Base-by-base conservation (phyloP, 2,329 filamentous ascomycete species). In the Tympanopsis confertula region DNA sequence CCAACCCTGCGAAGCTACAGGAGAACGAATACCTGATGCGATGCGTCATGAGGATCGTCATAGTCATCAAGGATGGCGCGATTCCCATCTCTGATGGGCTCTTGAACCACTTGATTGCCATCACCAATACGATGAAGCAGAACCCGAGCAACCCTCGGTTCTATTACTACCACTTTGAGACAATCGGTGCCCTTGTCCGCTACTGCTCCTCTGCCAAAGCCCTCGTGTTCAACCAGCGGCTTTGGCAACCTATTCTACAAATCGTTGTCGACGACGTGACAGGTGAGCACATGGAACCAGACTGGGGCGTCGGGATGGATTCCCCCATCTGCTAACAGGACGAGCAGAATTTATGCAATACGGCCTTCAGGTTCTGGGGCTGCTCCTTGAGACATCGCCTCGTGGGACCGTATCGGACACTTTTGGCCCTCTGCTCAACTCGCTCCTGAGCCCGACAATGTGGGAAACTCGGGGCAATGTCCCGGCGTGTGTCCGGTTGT, bases 1-100 rank as follows among this genome's bases (percentile, higher is more conserved):
- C 71, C 3, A 81, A 83, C 10, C 82, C 93, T 1, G 78, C 89
- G 45, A 98, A 96, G 68, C 78, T 98, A 43, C 91, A 98, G 54
- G 91, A 98, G 61, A 98, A 98, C 54, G 91, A 98, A 55, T 98
- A 96, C 58, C 59, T 98, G 52, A 96, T 98, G 88, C 85, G 87
- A 50, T 98, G 91, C 51, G 86, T 95, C 40, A 98, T 98, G 91
- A 78, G 91, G 49, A 89, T 98, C 12, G 68, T 98, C 42, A 87
- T 98, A 46, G 88, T 96, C 45, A 83, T 96, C 58, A 85, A 83
- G 55, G 88, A 94, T 35, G 83, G 78, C 19, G 76, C 88, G 13
- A 61, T 79, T 2, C 71, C 78, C 1, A 78, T 91, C 36, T 69
- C 82, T 4, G 86, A 94, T 47, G 74, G 71, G 46, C 76, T 94